Evolutionary conservation across 805 yeast genomes (phyloP), one percentile per base, ranked within the genome.

Genomic region (Starmerella vaccinii): DNA sequence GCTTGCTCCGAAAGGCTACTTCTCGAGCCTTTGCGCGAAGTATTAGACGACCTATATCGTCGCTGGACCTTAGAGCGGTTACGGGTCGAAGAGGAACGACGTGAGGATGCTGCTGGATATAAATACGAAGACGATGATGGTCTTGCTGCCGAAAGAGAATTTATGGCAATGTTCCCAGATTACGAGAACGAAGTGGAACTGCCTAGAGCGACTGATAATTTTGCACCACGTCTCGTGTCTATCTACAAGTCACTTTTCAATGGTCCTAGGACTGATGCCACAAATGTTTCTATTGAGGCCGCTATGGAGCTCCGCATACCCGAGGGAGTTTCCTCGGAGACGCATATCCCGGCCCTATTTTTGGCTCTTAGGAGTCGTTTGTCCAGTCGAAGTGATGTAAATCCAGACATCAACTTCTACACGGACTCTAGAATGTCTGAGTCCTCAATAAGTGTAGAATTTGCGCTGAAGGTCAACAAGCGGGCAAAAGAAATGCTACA

Each of bases 111-210:
- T 0, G 78, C 82, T 16, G 69, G 86, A 34, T 89, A 77, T 68
- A 82, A 75, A 61, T 82, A 75, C 54, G 76, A 78, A 2, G 76
- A 77, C 2, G 74, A 73, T 16, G 87, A 84, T 12, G 56, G 49
- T 2, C 48, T 29, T 1, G 44, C 44, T 50, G 76, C 76, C 3
- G 96, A 87, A 56, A 78, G 75, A n/a, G 97, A 89, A 49, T 87
- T 89, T 68, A 76, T 69, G 59, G 62, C 61, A n/a, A 63, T 89
- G 68, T 90, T 90, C 74, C 97, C 97, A 0, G 95, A 87, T 62
- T 86, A 78, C 30, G 58, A 54, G 15, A 48, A 47, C n/a, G 24
- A 16, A 1, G 18, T 32, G 4, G 45, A 49, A 16, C 15, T 45
- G 9, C 51, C 51, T 3, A 8, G 19, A 5, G 16, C 22, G n/a